These are phyloP conservation scores for Ceratocystis destructans DNA, from an alignment of 2,329 filamentous ascomycete genomes.

Conservation along the genomic window DNA sequence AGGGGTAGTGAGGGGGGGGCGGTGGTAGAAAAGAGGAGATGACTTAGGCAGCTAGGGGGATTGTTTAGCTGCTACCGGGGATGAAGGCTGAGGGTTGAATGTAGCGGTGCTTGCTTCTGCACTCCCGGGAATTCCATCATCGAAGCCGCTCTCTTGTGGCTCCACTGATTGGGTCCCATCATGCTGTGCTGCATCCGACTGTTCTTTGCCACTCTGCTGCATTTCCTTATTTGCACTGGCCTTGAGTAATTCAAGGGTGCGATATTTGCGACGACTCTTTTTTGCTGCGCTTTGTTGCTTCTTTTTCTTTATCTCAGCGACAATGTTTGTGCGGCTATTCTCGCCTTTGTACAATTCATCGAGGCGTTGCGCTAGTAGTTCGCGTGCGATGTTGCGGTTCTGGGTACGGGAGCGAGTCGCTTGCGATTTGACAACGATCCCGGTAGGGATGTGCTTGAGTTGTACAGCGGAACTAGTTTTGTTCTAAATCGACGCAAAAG, in stretches of 20 bases:
- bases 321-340: conserved; percentile 50
- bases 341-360: conserved; percentile 63
- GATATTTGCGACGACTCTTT: conserved; percentile 72
- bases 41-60: background rate
- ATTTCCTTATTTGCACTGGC: conserved; percentile 16
- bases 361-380: conserved; percentile 58
- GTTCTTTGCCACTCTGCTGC: background rate
- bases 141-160: background rate
- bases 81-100: background rate
- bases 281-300: conserved; percentile 65
- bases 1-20: no score
- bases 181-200: no score
- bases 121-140: background rate
- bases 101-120: background rate
- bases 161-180: background rate
- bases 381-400: conserved; percentile 74
- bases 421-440: conserved; percentile 87
- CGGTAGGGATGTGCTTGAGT: conserved; percentile 76
- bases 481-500: conserved; percentile 42
- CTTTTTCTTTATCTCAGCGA: conserved; percentile 48
- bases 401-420: conserved; percentile 74
- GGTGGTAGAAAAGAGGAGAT: background rate
- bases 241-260: conserved; percentile 41
- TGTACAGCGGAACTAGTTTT: conserved; percentile 95
- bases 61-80: background rate